A percentile compares a stretch with the other conserved stretches of the same genome.
These are phyloP conservation scores for Aegilops speltoides DNA, from an alignment of 176 grass and related monocot genomes.

Conservation along the genomic window DNA sequence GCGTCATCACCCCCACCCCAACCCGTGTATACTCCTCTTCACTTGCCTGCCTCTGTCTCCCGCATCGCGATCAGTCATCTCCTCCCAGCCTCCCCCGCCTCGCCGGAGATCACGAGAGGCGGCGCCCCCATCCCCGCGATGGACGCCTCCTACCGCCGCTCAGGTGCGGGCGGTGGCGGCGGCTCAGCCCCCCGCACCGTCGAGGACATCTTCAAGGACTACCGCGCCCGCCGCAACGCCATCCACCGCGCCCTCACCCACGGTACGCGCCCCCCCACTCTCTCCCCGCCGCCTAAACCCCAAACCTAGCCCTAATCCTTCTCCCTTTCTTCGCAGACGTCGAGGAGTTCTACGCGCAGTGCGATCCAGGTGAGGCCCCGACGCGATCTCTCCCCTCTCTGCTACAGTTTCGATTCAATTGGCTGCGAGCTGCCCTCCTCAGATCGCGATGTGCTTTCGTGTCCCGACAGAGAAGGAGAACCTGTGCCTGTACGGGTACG, in stretches of 20 bases:
- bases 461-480: constrained; percentile 64
- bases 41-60: constrained; percentile 15
- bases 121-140: neutral
- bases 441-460: constrained; percentile 3
- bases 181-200: constrained; percentile 46
- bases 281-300: neutral
- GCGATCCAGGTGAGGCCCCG: constrained; percentile 66
- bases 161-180: constrained; percentile 18
- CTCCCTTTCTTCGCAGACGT: constrained; percentile 48
- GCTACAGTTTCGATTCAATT: constrained; percentile 20
- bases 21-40: constrained; percentile 12
- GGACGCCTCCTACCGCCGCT: constrained; percentile 49
- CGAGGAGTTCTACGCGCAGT: constrained; percentile 67
- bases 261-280: constrained; percentile 11
- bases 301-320: neutral
- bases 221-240: constrained; percentile 55
- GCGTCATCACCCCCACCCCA: constrained; percentile 24
- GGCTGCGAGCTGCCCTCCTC: neutral
- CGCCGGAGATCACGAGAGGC: constrained; percentile 46
- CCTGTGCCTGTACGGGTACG: constrained; percentile 68
- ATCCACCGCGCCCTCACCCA: constrained; percentile 67
- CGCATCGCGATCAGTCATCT: constrained; percentile 48
- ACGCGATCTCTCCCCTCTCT: constrained; percentile 21
- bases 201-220: constrained; percentile 70
- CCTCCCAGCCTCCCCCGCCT: neutral